Base-by-base conservation (phyloP, 2,329 filamentous ascomycete species). In the Paecilomyces niveus region DNA sequence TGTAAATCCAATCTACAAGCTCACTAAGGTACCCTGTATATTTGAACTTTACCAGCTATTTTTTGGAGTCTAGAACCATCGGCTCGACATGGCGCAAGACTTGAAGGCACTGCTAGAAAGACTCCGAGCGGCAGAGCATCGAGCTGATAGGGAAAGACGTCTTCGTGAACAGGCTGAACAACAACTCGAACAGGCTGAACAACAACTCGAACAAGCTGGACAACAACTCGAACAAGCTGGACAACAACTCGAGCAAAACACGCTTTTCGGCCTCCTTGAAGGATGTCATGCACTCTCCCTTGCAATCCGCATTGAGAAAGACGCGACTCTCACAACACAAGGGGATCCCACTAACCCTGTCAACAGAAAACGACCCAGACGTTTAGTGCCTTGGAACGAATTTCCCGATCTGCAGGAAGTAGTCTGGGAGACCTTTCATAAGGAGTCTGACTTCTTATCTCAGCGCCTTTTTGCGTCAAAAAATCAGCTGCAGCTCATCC, bases 401-500 rank as follows among this genome's bases (percentile, higher is more conserved):
- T 68, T 68, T 26, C 65, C 67, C 18, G n/a, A 61, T 22, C 56
- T 66, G 15, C 61, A 68, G 35, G 61, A 68, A 57, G 6, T 63
- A 62, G 56, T 65, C 52, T 70, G 59, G 65, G 49, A 55, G n/a
- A 65, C 61, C 58, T 50, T 69, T 39, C 51, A 67, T 18, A 53
- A 56, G n/a, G 51, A 24, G 21, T 50, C 10, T 29, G 22, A 24
- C 7, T 68, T 64, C 35, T 62, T 56, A 56, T 62, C 62, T 22
- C 62, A 39, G 10, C 59, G 29, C 6, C 54, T 64, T 2, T 68
- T 67, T 55, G 59, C 59, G 50, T 64, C 61, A 22, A 22, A 64
- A 52, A 45, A n/a, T 33, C 58, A 66, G 55, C 10, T 63, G 0
- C 57, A 66, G 29, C 59, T 61, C 54, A 50, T 66, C 54, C 35